phyloP scores from a whole-genome alignment of 176 grass and related monocot species.

The Rhynchospora breviuscula region DNA sequence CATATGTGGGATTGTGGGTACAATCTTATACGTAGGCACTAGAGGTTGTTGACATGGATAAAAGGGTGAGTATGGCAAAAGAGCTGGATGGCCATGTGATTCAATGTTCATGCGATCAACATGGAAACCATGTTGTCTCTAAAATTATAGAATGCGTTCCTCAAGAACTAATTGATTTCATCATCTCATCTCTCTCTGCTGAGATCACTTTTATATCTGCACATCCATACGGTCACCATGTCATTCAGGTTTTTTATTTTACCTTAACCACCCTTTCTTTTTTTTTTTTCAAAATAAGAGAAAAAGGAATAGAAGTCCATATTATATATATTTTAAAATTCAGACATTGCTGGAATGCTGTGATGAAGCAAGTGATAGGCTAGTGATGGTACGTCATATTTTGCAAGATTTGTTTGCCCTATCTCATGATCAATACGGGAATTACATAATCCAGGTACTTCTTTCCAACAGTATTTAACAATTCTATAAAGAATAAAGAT shows the following conservation, averaged over 20 bases:
- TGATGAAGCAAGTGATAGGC: conserved; percentile 22
- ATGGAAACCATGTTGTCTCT: conserved; percentile 46
- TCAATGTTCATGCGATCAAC: conserved; percentile 37
- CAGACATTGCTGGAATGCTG: conserved; percentile 42
- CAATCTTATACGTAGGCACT: conserved; percentile 26
- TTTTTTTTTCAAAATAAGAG: background rate
- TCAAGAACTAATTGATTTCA: conserved; percentile 23
- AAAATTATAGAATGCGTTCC: conserved; percentile 59
- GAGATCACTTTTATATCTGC: conserved; percentile 27
- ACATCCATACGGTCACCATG: conserved; percentile 40
- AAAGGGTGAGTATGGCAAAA: conserved; percentile 35
- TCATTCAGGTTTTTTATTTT: conserved; percentile 43
- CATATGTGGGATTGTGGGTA: background rate
- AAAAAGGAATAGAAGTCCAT: no score
- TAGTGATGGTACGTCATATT: conserved; percentile 26
- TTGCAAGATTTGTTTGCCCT: conserved; percentile 20
- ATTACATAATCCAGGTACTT: conserved; percentile 49
- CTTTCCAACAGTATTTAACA: background rate
- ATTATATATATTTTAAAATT: background rate
- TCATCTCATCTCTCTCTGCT: conserved; percentile 25
- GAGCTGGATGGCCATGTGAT: conserved; percentile 40
- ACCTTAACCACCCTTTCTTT: background rate
- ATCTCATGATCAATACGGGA: conserved; percentile 35
- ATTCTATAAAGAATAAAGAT: background rate
- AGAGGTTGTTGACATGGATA: conserved; percentile 34